These are phyloP conservation scores for Ceratocystis diversiconidia DNA, from an alignment of 2,329 filamentous ascomycete genomes.

Conservation along the genomic window DNA sequence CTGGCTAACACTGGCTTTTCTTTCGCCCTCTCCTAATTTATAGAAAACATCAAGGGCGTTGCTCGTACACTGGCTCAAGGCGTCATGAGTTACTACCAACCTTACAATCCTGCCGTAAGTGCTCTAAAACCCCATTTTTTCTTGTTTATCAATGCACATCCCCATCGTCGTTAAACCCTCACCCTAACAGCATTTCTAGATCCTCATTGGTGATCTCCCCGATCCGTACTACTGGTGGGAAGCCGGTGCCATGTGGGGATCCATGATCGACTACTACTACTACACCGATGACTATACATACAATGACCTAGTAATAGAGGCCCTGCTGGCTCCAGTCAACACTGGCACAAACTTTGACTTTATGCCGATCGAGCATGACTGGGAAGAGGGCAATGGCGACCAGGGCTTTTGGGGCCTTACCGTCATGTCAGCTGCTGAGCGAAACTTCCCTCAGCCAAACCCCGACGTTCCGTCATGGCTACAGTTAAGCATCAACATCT, in stretches of 20 bases:
- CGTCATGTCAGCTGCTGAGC: slow-evolving; percentile 53
- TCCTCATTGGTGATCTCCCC: slow-evolving; percentile 42
- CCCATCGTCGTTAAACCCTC: background rate
- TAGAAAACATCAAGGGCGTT: slow-evolving; percentile 42
- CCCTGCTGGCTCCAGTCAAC: slow-evolving; percentile 41
- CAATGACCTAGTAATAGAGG: slow-evolving; percentile 44
- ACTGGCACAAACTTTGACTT: slow-evolving; percentile 44
- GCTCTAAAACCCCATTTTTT: background rate
- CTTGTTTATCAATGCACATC: slow-evolving; percentile 18
- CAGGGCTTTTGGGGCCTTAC: slow-evolving; percentile 61
- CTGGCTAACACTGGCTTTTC: slow-evolving; percentile 27
- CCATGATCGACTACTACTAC: slow-evolving; percentile 55
- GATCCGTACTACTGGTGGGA: slow-evolving; percentile 58
- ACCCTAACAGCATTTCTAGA: background rate
- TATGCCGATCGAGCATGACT: slow-evolving; percentile 40
- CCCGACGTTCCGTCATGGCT: slow-evolving; percentile 46
- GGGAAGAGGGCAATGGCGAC: slow-evolving; percentile 58
- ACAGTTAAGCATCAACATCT: slow-evolving; percentile 54
- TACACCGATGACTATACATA: slow-evolving; percentile 49
- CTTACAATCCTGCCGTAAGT: slow-evolving; percentile 30
- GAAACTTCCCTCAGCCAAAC: slow-evolving; percentile 50
- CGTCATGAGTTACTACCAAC: slow-evolving; percentile 50
- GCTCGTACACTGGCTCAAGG: slow-evolving; percentile 46
- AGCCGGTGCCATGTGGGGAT: slow-evolving; percentile 50
- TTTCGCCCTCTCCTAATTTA: background rate